Evolutionary conservation across 306 rosid species (phyloP).

Genomic region (Rosa rugosa): DNA sequence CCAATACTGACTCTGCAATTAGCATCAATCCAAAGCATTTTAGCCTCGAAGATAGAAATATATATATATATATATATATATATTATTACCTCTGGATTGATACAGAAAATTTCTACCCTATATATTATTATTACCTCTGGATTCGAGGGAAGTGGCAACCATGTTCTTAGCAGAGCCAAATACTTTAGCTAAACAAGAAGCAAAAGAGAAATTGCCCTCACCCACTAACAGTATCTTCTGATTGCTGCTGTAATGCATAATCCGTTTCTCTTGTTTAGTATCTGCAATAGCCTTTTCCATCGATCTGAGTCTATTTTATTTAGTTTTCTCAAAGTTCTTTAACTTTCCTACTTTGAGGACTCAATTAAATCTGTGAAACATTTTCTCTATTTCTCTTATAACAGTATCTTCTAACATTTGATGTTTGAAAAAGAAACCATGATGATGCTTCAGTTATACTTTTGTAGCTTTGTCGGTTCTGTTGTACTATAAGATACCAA

Average conservation of each 20-base stretch:
- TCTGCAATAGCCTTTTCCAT: neutral
- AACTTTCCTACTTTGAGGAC: neutral
- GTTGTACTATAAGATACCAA: neutral
- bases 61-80: no score
- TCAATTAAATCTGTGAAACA: neutral
- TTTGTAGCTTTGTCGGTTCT: neutral
- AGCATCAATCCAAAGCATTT: neutral
- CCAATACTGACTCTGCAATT: neutral
- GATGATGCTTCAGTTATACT: neutral
- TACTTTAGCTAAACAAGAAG: constrained; percentile 36
- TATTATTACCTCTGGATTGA: constrained; percentile 17
- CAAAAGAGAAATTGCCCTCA: constrained; percentile 49
- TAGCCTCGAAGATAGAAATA: neutral
- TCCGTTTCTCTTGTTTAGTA: constrained; percentile 13
- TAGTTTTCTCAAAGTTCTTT: neutral
- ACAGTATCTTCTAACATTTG: neutral
- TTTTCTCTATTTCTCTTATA: neutral
- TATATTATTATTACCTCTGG: constrained; percentile 16
- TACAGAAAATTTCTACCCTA: neutral
- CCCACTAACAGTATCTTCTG: constrained; percentile 41
- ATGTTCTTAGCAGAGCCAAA: constrained; percentile 41
- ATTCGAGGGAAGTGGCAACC: constrained; percentile 41
- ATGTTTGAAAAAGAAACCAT: neutral
- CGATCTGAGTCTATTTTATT: neutral
- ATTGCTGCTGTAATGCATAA: constrained; percentile 21